Evolutionary conservation across 2,329 filamentous ascomycete species (phyloP).

Genomic region (Hansfordia pulvinata): DNA sequence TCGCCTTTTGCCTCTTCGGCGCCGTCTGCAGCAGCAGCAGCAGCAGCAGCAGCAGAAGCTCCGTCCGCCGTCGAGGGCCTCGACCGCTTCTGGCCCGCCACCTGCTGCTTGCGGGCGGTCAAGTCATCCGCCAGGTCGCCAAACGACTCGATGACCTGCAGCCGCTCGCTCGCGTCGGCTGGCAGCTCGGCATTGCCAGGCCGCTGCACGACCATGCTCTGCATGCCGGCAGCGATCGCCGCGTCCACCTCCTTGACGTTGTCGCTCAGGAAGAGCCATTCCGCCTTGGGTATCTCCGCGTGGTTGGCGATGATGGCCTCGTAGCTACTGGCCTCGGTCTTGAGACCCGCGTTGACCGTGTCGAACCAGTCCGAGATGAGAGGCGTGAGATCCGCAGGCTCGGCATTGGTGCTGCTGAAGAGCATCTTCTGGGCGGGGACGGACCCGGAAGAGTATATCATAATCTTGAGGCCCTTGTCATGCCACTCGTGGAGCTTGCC

Average conservation of each 20-base stretch:
- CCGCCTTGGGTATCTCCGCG: constrained; percentile 28
- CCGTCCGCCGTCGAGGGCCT: constrained; percentile 1
- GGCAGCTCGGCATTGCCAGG: constrained; percentile 57
- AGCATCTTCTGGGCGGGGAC: constrained; percentile 70
- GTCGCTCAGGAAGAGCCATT: constrained; percentile 72
- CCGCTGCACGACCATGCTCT: constrained; percentile 45
- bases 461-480: constrained; percentile 38
- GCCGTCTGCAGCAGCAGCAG: constrained; percentile 1
- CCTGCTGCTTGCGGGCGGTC: constrained; percentile 7
- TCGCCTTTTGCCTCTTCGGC: background rate
- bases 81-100: constrained; percentile 4
- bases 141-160: constrained; percentile 16
- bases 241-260: constrained; percentile 58
- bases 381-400: constrained; percentile 42
- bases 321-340: constrained; percentile 57
- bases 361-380: constrained; percentile 60
- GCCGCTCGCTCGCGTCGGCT: constrained; percentile 25
- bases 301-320: constrained; percentile 41
- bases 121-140: constrained; percentile 11
- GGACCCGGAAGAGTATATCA: constrained; percentile 74
- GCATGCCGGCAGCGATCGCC: constrained; percentile 48
- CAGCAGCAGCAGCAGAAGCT: background rate
- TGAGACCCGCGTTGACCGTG: constrained; percentile 66
- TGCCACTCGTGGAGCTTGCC: constrained; percentile 48
- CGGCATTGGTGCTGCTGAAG: constrained; percentile 52